A percentile compares a stretch with the other conserved stretches of the same genome.
phyloP scores from a whole-genome alignment of 164 flowering plant genomes.

The Vitis rotundifolia region DNA sequence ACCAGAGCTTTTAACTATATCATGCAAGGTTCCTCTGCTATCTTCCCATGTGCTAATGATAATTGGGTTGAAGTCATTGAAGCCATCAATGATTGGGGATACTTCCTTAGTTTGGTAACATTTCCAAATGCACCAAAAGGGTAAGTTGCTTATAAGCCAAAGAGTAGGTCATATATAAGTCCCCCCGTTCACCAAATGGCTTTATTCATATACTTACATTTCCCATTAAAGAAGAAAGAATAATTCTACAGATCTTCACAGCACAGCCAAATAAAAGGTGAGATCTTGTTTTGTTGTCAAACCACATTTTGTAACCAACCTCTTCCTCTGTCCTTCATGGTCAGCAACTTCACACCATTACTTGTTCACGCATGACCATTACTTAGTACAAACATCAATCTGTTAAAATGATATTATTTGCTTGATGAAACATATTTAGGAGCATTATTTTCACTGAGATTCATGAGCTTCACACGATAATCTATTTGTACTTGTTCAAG shows the following conservation, averaged over 20 bases:
- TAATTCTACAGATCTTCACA: neutral
- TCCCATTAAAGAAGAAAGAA: constrained; percentile 1
- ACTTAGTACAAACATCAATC: neutral
- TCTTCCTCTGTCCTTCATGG: neutral
- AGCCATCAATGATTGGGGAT: constrained; percentile 11
- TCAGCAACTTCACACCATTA: neutral
- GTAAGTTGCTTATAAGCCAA: too few species aligned
- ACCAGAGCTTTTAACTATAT: constrained; percentile 10
- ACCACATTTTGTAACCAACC: neutral
- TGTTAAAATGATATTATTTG: too few species aligned
- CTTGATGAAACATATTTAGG: too few species aligned
- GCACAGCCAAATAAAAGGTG: neutral
- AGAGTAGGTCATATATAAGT: neutral
- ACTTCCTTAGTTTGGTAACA: neutral
- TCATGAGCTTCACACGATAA: too few species aligned
- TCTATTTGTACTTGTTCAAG: too few species aligned
- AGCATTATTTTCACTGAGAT: too few species aligned
- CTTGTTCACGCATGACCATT: neutral
- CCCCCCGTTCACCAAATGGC: neutral
- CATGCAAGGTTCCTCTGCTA: constrained; percentile 3
- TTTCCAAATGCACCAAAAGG: neutral
- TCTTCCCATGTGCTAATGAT: constrained; percentile 26
- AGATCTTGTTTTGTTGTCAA: neutral
- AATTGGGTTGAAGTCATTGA: constrained; percentile 15
- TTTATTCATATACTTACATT: neutral